These are phyloP conservation scores for Pythium brassicae DNA, from an alignment of 352 stramenopile genomes.

Conservation along the genomic window DNA sequence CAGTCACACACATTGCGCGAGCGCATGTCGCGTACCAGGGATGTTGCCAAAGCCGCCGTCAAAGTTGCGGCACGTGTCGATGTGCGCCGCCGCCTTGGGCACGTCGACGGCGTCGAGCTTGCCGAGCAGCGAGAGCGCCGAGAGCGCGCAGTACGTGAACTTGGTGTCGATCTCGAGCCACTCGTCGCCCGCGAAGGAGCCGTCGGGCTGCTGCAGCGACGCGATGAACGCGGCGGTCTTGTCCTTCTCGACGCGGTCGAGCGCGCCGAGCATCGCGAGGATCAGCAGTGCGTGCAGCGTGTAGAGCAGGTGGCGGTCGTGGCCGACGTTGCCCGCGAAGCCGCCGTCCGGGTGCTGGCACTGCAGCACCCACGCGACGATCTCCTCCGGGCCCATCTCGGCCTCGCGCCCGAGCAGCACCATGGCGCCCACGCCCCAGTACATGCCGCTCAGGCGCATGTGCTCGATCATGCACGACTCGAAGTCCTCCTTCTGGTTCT, in stretches of 20 bases:
- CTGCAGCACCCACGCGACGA: conserved; percentile 94
- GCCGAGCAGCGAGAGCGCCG: conserved; percentile 91
- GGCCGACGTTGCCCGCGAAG: conserved; percentile 95
- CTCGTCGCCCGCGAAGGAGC: conserved; percentile 96
- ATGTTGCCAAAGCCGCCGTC: conserved; percentile 91
- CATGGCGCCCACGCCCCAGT: conserved; percentile 97
- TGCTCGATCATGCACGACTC: conserved; percentile 95
- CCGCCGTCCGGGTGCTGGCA: conserved; percentile 91
- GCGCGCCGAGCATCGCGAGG: conserved; percentile 90
- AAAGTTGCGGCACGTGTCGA: conserved; percentile 97
- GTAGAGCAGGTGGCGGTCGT: conserved; percentile 98
- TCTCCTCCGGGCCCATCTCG: conserved; percentile 71
- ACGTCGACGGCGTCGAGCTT: conserved; percentile 86
- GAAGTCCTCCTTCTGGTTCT: conserved; percentile 88
- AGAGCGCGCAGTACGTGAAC: conserved; percentile 98
- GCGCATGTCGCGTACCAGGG: conserved; percentile 24
- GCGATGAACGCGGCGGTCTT: conserved; percentile 83
- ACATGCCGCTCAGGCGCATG: conserved; percentile 97
- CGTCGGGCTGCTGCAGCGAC: conserved; percentile 93
- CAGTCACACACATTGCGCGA: no score
- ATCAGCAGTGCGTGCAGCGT: conserved; percentile 97
- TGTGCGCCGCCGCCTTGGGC: conserved; percentile 88
- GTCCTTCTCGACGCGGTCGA: conserved; percentile 79
- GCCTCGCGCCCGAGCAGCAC: conserved; percentile 89
- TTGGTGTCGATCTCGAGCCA: conserved; percentile 98